Percentiles rank a stretch among this genome's conserved stretches.
These are phyloP conservation scores for Conoideocrella luteorostrata DNA, from an alignment of 2,329 filamentous ascomycete genomes.

Conservation along the genomic window DNA sequence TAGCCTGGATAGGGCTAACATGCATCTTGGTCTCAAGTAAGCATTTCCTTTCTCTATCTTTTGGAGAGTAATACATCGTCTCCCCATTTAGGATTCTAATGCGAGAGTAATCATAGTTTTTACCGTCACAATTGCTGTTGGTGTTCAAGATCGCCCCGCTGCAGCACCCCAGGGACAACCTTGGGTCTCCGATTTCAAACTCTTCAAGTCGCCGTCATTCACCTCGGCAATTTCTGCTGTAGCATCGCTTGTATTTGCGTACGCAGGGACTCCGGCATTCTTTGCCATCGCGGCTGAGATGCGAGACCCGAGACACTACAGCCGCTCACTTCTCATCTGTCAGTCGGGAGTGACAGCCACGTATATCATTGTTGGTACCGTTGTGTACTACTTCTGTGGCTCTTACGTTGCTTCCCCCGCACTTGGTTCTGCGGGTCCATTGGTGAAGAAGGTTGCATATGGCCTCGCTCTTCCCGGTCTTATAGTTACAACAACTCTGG, in stretches of 20 bases:
- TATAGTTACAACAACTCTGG: constrained; percentile 19
- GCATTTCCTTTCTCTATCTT: too few species aligned
- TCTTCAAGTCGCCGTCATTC: constrained; percentile 23
- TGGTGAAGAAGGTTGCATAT: constrained; percentile 38
- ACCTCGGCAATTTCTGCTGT: constrained; percentile 22
- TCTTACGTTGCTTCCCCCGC: constrained; percentile 39
- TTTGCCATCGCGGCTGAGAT: constrained; percentile 28
- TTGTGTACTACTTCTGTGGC: constrained; percentile 41
- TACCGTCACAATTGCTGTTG: constrained; percentile 3
- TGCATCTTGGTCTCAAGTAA: constrained; percentile 15
- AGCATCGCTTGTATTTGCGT: constrained; percentile 29
- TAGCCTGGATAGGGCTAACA: constrained; percentile 19
- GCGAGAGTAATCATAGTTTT: constrained; percentile 4
- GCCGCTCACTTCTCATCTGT: constrained; percentile 19
- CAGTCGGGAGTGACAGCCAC: constrained; percentile 22
- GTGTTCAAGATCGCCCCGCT: constrained; percentile 11
- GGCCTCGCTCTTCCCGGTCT: constrained; percentile 29
- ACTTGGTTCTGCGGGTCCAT: constrained; percentile 35
- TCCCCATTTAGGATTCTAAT: too few species aligned
- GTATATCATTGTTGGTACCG: constrained; percentile 26
- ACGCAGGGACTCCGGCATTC: constrained; percentile 29
- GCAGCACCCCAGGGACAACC: constrained; percentile 12
- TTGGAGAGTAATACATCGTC: too few species aligned
- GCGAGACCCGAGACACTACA: constrained; percentile 23
- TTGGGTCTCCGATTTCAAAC: constrained; percentile 22